Conservation (phyloP, 2,329 filamentous ascomycete species). For the Ambrosiella xylebori region DNA sequence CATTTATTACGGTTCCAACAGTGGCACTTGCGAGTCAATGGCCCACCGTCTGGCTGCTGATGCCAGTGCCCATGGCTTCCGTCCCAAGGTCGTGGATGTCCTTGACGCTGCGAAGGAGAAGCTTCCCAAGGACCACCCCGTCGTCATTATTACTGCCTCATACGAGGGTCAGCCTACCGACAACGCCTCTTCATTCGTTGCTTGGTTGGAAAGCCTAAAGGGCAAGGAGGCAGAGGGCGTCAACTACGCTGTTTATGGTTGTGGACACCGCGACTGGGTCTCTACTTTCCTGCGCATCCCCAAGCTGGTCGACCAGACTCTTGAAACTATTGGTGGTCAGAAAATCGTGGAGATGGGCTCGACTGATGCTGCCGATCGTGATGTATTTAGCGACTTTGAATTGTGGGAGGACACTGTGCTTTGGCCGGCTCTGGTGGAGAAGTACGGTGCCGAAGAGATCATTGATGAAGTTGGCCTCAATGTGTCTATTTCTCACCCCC, state of each 20-base stretch:
- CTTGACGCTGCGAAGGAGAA: conserved; percentile 45
- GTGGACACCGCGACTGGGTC: conserved; percentile 36
- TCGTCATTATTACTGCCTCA: conserved; percentile 50
- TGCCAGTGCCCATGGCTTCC: conserved; percentile 42
- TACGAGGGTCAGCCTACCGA: conserved; percentile 62
- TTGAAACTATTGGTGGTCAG: conserved; percentile 23
- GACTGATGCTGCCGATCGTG: conserved; percentile 42
- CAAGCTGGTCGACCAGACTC: conserved; percentile 37
- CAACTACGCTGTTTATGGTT: conserved; percentile 53
- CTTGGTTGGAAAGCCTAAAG: conserved; percentile 43
- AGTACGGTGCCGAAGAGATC: conserved; percentile 30
- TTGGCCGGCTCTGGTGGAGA: conserved; percentile 32
- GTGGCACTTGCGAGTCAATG: conserved; percentile 56
- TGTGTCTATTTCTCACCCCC: conserved; percentile 35
- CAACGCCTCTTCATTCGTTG: conserved; percentile 51
- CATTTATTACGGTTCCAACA: conserved; percentile 59
- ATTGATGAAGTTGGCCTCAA: conserved; percentile 17
- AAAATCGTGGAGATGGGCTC: conserved; percentile 30
- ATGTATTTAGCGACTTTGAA: conserved; percentile 53
- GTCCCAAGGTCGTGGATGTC: conserved; percentile 31
- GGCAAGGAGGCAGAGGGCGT: conserved; percentile 36
- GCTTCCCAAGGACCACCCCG: conserved; percentile 41
- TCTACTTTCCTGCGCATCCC: conserved; percentile 52
- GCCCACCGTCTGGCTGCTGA: conserved; percentile 44
- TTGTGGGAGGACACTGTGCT: conserved; percentile 43